These are phyloP conservation scores for Rhododendron molle DNA, from an alignment of 148 eudicot genomes.

Conservation along the genomic window DNA sequence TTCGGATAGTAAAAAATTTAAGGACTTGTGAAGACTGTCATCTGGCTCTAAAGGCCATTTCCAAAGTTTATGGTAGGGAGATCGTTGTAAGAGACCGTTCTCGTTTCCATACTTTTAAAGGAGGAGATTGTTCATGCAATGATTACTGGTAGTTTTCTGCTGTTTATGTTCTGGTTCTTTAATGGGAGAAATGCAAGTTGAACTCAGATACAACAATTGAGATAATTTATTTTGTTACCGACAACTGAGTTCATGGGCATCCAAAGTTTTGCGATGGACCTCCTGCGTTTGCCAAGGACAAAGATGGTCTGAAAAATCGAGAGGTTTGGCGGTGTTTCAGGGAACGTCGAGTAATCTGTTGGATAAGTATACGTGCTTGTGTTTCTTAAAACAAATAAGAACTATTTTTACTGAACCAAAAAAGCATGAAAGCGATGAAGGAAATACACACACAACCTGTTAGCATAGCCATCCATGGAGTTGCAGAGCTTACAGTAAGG, in stretches of 20 bases:
- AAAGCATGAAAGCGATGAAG: neutral
- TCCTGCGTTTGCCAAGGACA: neutral
- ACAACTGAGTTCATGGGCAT: neutral
- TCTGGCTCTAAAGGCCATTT: constrained; percentile 38
- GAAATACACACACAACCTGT: neutral
- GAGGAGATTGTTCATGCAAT: constrained; percentile 49
- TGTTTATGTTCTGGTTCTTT: neutral
- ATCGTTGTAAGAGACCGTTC: constrained; percentile 55
- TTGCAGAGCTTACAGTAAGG: neutral
- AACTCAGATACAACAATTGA: neutral
- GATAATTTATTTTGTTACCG: neutral
- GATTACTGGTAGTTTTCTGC: constrained; percentile 38
- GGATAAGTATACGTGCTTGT: neutral
- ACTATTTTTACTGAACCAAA: neutral
- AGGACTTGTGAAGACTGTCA: constrained; percentile 58
- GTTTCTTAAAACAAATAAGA: neutral
- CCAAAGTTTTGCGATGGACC: neutral
- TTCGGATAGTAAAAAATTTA: constrained; percentile 46
- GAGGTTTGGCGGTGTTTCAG: neutral
- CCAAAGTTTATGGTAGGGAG: constrained; percentile 38
- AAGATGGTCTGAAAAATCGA: neutral
- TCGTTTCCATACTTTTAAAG: constrained; percentile 43
- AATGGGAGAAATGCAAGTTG: constrained; percentile 2
- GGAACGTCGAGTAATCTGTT: neutral
- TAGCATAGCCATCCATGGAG: neutral